These are phyloP conservation scores for Pelargonium cotyledonis DNA, from an alignment of 441 rosid species.

Conservation along the genomic window DNA sequence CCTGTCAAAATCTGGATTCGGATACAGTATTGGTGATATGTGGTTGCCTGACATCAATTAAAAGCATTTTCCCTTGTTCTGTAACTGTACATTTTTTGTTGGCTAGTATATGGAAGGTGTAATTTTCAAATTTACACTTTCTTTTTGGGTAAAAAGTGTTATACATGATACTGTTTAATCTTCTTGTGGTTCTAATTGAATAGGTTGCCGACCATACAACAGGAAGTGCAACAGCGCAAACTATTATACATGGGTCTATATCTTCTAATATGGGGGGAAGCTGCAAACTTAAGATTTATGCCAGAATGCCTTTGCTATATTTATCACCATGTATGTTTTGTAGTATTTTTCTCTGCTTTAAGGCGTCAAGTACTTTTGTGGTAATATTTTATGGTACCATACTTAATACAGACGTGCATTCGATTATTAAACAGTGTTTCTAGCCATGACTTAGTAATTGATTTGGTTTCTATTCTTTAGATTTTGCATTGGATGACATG, in stretches of 20 bases:
- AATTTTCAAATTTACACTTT: neutral
- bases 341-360: neutral
- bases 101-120: too few relatives aligned
- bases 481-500: too few relatives aligned
- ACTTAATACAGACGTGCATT: too few relatives aligned
- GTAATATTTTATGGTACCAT: too few relatives aligned
- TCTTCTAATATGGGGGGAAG: slow-evolving; percentile 99
- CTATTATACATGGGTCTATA: slow-evolving; percentile 90
- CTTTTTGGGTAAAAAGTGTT: too few relatives aligned
- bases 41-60: slow-evolving; percentile 1
- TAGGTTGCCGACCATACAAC: slow-evolving; percentile 98
- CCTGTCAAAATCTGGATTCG: neutral
- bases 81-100: neutral
- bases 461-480: neutral
- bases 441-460: neutral
- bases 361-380: too few relatives aligned
- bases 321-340: slow-evolving; percentile 81
- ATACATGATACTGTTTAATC: too few relatives aligned
- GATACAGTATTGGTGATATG: neutral
- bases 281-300: slow-evolving; percentile 97
- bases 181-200: slow-evolving; percentile 19
- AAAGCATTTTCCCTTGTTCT: neutral
- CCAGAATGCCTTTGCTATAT: slow-evolving; percentile 98
- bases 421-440: neutral
- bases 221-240: slow-evolving; percentile 97